Percentiles rank a stretch among this genome's conserved stretches.
Conservation (phyloP, 2,329 filamentous ascomycete genomes). For the Colletotrichum sp. region DNA sequence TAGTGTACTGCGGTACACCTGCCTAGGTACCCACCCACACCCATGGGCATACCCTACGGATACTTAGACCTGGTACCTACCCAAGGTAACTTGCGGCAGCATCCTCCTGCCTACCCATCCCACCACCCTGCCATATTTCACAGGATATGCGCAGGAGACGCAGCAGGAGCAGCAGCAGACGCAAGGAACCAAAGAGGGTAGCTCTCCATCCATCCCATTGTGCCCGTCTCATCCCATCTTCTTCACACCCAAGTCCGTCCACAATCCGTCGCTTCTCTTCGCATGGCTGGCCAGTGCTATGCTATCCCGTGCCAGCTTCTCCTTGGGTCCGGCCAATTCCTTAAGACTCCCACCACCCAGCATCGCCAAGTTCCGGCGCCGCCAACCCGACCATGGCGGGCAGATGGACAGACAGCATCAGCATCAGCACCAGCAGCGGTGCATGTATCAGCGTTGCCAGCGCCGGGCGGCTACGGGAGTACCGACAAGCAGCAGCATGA, state of each 20-base stretch:
- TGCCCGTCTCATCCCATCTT: not conserved
- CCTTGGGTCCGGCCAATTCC: not conserved
- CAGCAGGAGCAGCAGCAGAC: not conserved
- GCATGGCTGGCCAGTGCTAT: not conserved
- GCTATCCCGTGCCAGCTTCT: constrained; percentile 1
- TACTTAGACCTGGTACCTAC: not conserved
- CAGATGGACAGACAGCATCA: not conserved
- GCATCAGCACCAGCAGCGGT: not conserved
- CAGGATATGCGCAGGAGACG: not conserved
- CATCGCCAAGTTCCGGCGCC: not conserved
- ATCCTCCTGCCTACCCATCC: not conserved
- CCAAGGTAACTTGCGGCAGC: not conserved
- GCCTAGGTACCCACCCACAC: not conserved
- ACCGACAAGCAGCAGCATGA: not conserved
- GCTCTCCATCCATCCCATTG: not conserved
- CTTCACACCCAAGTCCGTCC: not conserved
- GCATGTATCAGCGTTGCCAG: not conserved
- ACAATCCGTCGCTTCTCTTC: not conserved
- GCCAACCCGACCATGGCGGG: not conserved
- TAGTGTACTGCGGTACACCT: not conserved
- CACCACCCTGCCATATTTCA: not conserved
- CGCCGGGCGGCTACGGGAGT: not conserved
- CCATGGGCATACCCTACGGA: not conserved
- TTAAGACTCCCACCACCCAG: not conserved
- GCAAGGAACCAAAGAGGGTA: not conserved